Conservation (phyloP, 2,329 filamentous ascomycete genomes). For the Ascochyta rabiei region DNA sequence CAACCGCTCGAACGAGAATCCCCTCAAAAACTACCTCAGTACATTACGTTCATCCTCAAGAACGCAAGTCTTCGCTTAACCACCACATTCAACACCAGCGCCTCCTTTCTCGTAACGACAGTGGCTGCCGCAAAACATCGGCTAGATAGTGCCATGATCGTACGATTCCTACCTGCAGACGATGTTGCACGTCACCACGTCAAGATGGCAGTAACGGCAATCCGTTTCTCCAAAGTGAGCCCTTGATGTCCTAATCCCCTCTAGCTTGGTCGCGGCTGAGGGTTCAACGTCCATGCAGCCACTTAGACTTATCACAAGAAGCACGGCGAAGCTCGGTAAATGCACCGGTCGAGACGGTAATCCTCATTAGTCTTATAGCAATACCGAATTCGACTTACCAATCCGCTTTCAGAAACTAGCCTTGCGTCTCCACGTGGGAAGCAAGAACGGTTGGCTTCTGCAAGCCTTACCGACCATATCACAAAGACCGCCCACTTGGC, state of each 20-base stretch:
- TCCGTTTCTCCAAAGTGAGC: neutral
- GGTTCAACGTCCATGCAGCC: neutral
- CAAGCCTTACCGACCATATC: constrained; percentile 10
- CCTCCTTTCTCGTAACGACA: neutral
- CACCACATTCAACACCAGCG: neutral
- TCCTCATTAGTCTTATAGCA: constrained; percentile 1
- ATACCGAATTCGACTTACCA: neutral
- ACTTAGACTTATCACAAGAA: neutral
- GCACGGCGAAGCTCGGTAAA: constrained; percentile 15
- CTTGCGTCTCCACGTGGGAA: constrained; percentile 6
- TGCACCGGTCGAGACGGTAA: neutral
- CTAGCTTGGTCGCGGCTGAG: constrained; percentile 4
- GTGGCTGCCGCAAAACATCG: neutral
- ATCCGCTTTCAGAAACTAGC: constrained; percentile 5
- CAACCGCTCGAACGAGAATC: neutral
- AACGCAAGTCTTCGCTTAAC: neutral
- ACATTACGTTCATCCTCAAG: neutral
- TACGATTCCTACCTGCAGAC: constrained; percentile 1
- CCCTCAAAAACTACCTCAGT: neutral
- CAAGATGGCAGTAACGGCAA: neutral
- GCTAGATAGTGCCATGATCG: constrained; percentile 4
- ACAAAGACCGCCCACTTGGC: neutral
- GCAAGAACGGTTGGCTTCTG: constrained; percentile 3
- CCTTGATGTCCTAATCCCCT: neutral
- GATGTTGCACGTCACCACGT: neutral